Conservation (phyloP, 2,329 filamentous ascomycete species). For the Lachnellula hyalina region DNA sequence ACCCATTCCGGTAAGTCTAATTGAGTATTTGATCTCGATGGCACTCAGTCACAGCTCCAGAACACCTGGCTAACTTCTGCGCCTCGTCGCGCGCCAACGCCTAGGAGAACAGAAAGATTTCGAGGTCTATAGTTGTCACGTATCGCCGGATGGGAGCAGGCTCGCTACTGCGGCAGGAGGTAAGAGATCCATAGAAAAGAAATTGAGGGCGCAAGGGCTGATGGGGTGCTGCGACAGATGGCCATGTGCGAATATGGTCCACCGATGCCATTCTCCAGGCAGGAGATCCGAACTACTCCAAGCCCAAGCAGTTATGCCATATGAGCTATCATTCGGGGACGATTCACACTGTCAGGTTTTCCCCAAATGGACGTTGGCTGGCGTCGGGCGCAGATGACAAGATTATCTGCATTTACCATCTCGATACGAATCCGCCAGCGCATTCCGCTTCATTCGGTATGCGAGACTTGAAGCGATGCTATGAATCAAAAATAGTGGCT, state of each 20-base stretch:
- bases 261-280: slow-evolving; percentile 88
- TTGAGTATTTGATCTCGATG: background rate
- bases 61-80: slow-evolving; percentile 23
- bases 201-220: slow-evolving; percentile 15
- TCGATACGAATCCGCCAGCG: slow-evolving; percentile 71
- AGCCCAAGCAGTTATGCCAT: slow-evolving; percentile 89
- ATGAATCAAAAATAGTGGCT: slow-evolving; percentile 15
- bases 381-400: slow-evolving; percentile 98
- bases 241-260: slow-evolving; percentile 96
- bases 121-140: slow-evolving; percentile 96
- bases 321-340: slow-evolving; percentile 98
- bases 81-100: slow-evolving; percentile 23
- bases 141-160: slow-evolving; percentile 88
- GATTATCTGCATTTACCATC: slow-evolving; percentile 93
- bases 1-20: slow-evolving; percentile 71
- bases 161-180: slow-evolving; percentile 91
- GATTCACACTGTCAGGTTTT: slow-evolving; percentile 95
- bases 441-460: slow-evolving; percentile 74
- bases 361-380: slow-evolving; percentile 87
- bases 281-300: slow-evolving; percentile 62
- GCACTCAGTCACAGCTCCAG: background rate
- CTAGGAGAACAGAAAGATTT: slow-evolving; percentile 94
- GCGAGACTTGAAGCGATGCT: slow-evolving; percentile 22
- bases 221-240: slow-evolving; percentile 52
- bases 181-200: slow-evolving; percentile 37